Evolutionary conservation across 305 asterid species (phyloP).

Genomic region (Fraxinus velutina): DNA sequence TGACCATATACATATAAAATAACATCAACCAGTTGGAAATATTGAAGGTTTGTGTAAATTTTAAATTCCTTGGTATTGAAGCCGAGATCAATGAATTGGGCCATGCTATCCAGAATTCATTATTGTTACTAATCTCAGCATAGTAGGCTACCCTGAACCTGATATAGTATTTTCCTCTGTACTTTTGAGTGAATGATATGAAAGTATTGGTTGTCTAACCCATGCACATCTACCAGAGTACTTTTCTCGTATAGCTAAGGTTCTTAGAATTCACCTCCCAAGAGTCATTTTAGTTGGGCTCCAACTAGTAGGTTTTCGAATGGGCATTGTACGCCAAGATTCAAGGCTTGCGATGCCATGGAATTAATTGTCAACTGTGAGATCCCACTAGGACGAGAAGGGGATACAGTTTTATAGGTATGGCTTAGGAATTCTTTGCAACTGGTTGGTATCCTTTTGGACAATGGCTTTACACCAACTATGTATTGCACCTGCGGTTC

Average conservation of each 20-base stretch:
- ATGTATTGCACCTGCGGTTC: too few species aligned
- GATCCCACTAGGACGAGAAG: background rate
- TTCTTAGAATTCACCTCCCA: background rate
- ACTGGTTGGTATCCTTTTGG: too few species aligned
- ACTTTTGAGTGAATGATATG: background rate
- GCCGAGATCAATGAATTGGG: background rate
- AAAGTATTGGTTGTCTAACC: background rate
- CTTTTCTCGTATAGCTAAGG: background rate
- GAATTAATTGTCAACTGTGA: background rate
- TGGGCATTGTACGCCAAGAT: background rate
- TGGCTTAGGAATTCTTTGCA: too few species aligned
- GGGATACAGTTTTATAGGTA: background rate
- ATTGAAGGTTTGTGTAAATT: background rate
- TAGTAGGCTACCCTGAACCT: background rate
- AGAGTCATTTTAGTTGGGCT: background rate
- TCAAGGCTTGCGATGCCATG: background rate
- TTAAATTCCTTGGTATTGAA: background rate
- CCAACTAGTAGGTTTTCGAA: background rate
- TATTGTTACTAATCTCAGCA: background rate
- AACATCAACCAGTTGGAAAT: background rate
- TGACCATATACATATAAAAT: background rate
- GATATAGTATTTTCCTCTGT: background rate
- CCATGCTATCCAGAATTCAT: background rate
- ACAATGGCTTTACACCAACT: too few species aligned
- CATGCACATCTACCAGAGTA: background rate